Percentiles rank a stretch among this genome's conserved stretches.
Evolutionary conservation across 1,284 basidiomycete species (phyloP).

Genomic region (Marasmius oreades): DNA sequence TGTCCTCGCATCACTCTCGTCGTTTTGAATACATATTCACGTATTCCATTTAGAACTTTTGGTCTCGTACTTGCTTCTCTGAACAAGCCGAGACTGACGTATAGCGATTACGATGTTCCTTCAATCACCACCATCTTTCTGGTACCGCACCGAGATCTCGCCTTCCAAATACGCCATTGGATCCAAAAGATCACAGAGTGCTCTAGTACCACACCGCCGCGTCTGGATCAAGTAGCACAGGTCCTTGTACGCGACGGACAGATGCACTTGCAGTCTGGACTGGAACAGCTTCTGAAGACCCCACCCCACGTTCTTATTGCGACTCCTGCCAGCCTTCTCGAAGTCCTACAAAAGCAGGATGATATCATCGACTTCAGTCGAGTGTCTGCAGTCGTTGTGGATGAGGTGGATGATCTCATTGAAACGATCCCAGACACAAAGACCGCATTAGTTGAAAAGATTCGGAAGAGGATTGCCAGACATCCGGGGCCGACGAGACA

Average conservation of each 20-base stretch:
- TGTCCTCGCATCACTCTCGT: conserved; percentile 22
- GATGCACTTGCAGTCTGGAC: conserved; percentile 31
- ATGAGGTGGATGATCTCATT: conserved; percentile 72
- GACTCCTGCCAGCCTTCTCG: conserved; percentile 65
- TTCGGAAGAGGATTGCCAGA: conserved; percentile 37
- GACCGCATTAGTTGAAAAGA: conserved; percentile 22
- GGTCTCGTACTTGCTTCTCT: conserved; percentile 63
- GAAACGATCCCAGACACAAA: conserved; percentile 42
- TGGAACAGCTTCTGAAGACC: conserved; percentile 34
- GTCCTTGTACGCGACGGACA: conserved; percentile 54
- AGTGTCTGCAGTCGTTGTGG: conserved; percentile 60
- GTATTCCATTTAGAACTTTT: conserved; percentile 51
- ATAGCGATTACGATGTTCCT: conserved; percentile 10
- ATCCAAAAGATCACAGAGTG: conserved; percentile 47
- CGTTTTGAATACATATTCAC: conserved; percentile 2
- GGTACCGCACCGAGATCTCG: conserved; percentile 74
- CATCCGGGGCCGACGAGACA: conserved; percentile 58
- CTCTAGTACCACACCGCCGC: conserved; percentile 23
- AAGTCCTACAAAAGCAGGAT: conserved; percentile 39
- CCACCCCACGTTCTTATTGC: conserved; percentile 68
- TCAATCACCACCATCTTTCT: conserved; percentile 53
- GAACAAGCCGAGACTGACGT: conserved; percentile 43
- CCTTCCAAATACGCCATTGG: conserved; percentile 67
- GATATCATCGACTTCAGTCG: conserved; percentile 43
- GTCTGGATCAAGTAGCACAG: conserved; percentile 46